These are phyloP conservation scores for Fusarium sarcochroum DNA, from an alignment of 2,329 filamentous ascomycete genomes.

Conservation along the genomic window DNA sequence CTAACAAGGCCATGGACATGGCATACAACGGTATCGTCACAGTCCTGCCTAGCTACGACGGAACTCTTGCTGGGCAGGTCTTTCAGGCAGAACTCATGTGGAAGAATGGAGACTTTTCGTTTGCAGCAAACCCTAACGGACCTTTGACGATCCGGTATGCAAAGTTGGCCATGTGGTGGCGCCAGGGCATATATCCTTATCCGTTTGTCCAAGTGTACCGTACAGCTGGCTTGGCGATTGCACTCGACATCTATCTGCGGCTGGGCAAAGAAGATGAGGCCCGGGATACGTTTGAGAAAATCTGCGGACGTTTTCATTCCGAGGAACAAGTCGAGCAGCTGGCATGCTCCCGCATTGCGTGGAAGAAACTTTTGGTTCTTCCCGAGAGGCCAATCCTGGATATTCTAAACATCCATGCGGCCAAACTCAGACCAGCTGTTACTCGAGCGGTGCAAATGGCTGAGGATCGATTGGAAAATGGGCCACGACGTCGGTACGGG, in stretches of 20 bases:
- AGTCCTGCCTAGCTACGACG: constrained; percentile 7
- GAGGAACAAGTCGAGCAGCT: constrained; percentile 18
- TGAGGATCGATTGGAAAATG: background rate
- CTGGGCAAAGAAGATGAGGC: background rate
- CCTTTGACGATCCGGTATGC: constrained; percentile 15
- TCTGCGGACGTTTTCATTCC: background rate
- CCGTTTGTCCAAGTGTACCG: constrained; percentile 31
- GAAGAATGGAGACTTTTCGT: constrained; percentile 2
- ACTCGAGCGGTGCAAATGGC: background rate
- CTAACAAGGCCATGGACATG: constrained; percentile 24
- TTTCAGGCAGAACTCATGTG: constrained; percentile 4
- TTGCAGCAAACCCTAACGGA: constrained; percentile 18
- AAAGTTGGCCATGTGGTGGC: constrained; percentile 36
- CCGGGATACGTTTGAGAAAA: background rate
- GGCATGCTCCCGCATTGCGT: constrained; percentile 1
- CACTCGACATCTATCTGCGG: constrained; percentile 2
- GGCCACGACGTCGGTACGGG: background rate
- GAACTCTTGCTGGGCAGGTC: constrained; percentile 16
- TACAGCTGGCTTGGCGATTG: constrained; percentile 30
- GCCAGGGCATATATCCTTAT: constrained; percentile 32
- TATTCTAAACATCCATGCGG: constrained; percentile 13
- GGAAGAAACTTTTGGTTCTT: constrained; percentile 3
- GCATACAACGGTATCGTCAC: constrained; percentile 13
- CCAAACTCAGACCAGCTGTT: constrained; percentile 11
- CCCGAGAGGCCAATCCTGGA: constrained; percentile 2